A percentile compares a stretch with the other conserved stretches of the same genome.
These are phyloP conservation scores for Globisporangium echinulatum DNA, from an alignment of 352 stramenopile species.

Conservation along the genomic window DNA sequence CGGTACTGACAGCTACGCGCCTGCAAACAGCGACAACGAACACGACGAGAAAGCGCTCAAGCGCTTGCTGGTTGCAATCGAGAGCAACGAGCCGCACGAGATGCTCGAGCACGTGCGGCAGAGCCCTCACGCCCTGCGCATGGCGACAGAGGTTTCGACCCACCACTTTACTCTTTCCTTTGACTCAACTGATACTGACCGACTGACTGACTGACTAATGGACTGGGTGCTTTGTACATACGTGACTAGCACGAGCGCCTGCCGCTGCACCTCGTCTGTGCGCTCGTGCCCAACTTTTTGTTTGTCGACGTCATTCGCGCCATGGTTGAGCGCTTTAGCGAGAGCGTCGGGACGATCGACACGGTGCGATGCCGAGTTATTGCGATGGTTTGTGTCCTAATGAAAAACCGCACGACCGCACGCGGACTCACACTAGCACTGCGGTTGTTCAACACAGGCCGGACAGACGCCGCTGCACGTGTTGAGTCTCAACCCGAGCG, in stretches of 20 bases:
- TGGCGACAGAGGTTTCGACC: constrained; percentile 19
- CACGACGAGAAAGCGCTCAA: constrained; percentile 16
- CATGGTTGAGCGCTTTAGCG: constrained; percentile 31
- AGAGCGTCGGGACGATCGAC: constrained; percentile 30
- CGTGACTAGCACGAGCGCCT: constrained; percentile 28
- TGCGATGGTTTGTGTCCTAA: neutral
- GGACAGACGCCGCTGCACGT: constrained; percentile 49
- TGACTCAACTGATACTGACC: neutral
- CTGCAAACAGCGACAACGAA: constrained; percentile 13
- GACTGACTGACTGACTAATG: neutral
- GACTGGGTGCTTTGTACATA: neutral
- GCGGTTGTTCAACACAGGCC: constrained; percentile 7
- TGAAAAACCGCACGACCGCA: neutral
- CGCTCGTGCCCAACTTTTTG: constrained; percentile 35
- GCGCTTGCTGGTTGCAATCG: constrained; percentile 26
- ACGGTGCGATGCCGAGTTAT: constrained; percentile 16
- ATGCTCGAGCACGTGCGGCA: constrained; percentile 33
- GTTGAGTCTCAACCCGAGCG: constrained; percentile 37
- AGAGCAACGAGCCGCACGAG: constrained; percentile 40
- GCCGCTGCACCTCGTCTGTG: constrained; percentile 50
- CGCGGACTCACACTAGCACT: neutral
- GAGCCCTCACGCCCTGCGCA: constrained; percentile 22
- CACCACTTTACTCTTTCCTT: neutral
- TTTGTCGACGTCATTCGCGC: constrained; percentile 52
- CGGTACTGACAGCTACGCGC: neutral